Conservation (phyloP, 441 rosid species). For the Pelargonium citronellum region DNA sequence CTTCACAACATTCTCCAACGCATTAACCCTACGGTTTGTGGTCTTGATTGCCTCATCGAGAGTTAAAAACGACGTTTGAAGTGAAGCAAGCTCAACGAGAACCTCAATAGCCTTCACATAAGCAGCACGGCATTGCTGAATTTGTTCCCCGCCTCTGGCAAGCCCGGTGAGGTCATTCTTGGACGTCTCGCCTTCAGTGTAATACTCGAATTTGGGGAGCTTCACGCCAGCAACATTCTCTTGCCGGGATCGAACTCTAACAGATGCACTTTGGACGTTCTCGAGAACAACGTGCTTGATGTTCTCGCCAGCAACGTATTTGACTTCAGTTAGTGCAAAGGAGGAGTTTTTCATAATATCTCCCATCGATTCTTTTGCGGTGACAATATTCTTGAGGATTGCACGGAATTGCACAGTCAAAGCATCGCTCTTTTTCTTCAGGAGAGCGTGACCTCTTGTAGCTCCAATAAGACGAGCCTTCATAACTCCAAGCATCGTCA, state of each 20-base stretch:
- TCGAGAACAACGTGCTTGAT: conserved; percentile 22
- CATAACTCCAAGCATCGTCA: conserved; percentile 24
- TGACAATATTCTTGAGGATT: conserved; percentile 23
- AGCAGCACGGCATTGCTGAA: conserved; percentile 23
- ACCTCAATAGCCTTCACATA: conserved; percentile 26
- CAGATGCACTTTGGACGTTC: conserved; percentile 23
- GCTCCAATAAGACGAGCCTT: conserved; percentile 26
- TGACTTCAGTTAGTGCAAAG: conserved; percentile 24
- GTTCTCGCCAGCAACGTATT: conserved; percentile 24
- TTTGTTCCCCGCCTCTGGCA: conserved; percentile 26
- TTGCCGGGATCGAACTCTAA: conserved; percentile 22
- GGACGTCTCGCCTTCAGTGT: conserved; percentile 22
- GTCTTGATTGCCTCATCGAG: conserved; percentile 30
- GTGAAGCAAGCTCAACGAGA: conserved; percentile 25
- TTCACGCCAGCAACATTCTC: conserved; percentile 28
- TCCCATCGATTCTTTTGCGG: conserved; percentile 24
- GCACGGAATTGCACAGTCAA: conserved; percentile 24
- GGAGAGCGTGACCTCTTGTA: conserved; percentile 26
- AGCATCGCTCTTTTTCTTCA: conserved; percentile 27
- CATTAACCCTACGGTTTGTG: conserved; percentile 27
- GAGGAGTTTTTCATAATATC: conserved; percentile 25
- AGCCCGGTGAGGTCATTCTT: conserved; percentile 24
- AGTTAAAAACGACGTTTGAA: conserved; percentile 25
- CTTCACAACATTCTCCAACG: conserved; percentile 28
- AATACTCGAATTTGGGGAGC: conserved; percentile 26